Base-by-base conservation (phyloP, 2,329 filamentous ascomycete genomes). In the Zasmidium angulare region DNA sequence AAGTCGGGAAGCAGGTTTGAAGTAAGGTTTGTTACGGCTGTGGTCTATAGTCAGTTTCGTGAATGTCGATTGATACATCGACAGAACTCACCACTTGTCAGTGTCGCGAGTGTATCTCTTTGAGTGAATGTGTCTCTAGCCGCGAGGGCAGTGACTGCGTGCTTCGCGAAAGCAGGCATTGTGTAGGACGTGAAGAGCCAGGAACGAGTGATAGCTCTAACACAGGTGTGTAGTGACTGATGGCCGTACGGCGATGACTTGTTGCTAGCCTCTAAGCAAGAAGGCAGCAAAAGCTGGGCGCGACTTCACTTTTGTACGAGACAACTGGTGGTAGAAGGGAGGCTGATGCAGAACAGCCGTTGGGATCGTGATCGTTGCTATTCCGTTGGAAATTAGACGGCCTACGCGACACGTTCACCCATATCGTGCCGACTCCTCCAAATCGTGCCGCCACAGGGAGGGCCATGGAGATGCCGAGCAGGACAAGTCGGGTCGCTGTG, bases 1-100 rank as follows among this genome's bases (percentile, higher is more conserved):
- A 55, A 53, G 6, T 58, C 40, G 3, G 59, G 59, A 3, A 61
- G 48, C 14, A 26, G 36, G 14, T 46, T 52, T 36, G 43, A 29
- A 21, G 31, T 53, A 26, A 53, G 26, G 49, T 56, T 46, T 53
- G 22, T 36, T n/a, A 43, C 19, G 36, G 50, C 58, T 60, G 46
- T 40, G 6, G 11, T 29, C 2, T 20, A 3, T 2, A 10, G 26
- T 55, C 23, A 55, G 53, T 21, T 11, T 21, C 7, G 3, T 21
- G 20, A 22, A 22, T 24, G 19, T 2, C 2, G 21, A 4, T 3
- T n/a, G n/a, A 6, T 9, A 24, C 14, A 10, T 29, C 11, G n/a
- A 3, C 19, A 46, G 7, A 23, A 22, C 21, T 26, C 4, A 24
- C 51, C 23, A 48, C 20, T 21, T 47, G 43, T 11, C n/a, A 43